Evolutionary conservation across 495 filamentous ascomycete species (phyloP), one percentile per base, ranked within the genome.

Genomic region (Cercophora sp.): DNA sequence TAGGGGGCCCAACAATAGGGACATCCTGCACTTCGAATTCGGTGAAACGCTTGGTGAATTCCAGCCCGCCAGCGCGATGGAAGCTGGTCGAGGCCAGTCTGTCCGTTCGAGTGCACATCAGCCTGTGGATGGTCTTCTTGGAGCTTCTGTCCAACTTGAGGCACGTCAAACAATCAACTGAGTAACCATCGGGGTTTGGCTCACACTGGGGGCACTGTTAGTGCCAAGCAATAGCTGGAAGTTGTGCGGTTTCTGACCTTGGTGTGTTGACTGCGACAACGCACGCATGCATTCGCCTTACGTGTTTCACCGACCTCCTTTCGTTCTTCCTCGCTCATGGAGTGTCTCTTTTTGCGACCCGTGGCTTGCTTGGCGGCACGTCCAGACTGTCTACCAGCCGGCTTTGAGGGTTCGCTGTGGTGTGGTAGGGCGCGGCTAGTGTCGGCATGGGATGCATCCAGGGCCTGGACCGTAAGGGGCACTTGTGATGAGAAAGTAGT

Each of bases 111-210:
- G 69, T 42, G 31, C 74, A 77, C 0, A 65, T 70, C 13, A 71
- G 53, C 19, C 59, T 58, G 44, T 76, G 72, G 15, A 75, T 73
- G 9, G 70, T 69, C 47, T 76, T 77, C 51, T 72, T 75, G 3
- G 69, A 67, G 1, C 59, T 64, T 23, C 62, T 58, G 27, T 64
- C 60, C 2, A 74, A 63, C 0, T 48, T 59, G 11, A 55, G 47
- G 39, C 74, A 77, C 2, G 67, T 66, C 5, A 63, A 23, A 50
- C 74, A 77, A 2, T 55, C 56, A 5, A 55, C 68, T 22, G 59
- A 32, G 10, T 61, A 64, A 31, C 69, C 52, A 6, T 57, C 35
- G 3, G 60, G 59, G 32, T 73, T 65, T 9, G 40, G 25, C n/a
- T 52, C 45, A 35, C 29, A 32, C 29, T 32, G 29, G 29, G 13